Evolutionary conservation across 768 basidiomycete species (phyloP), one percentile per base, ranked within the genome.

Genomic region (Suillus americanus): DNA sequence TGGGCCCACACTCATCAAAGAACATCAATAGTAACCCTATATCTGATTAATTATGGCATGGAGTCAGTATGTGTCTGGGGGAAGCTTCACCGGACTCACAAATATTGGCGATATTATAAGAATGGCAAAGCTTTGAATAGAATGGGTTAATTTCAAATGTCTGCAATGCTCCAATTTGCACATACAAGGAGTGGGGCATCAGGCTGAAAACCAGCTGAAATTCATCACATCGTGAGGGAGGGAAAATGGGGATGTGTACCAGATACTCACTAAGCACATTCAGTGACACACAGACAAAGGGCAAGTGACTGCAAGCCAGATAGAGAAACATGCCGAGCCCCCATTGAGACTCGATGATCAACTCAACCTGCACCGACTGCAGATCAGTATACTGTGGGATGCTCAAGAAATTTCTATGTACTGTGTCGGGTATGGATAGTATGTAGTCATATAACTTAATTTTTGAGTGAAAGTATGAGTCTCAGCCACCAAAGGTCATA

Each of bases 281-380:
- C 55, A 38, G 13, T 16, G 13, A 23, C 37, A 56, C 3, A 14
- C 14, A 38, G 37, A 1, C 14, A 56, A 56, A 56, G 7, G 37
- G 55, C 37, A 56, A 25, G 37, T 56, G 37, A 20, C 37, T 25
- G 23, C 23, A 38, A 23, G 30, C 7, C 23, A 56, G 23, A 56
- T 56, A 56, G 6, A 56, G 35, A 23, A 56, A 14, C 3, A 4
- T 38, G 13, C 37, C 23, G 14, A 56, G n/a, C 23, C 55, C 37
- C 55, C 35, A 38, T 56, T 13, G 37, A 38, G 55, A 56, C 68
- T 83, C 88, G 67, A 92, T 74, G 14, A 48, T 48, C 12, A 7
- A 48, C n/a, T 13, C n/a, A 0, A 54, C 85, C 46, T 48, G 5
- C 12, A 25, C 12, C 12, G 2, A 23, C 23, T 48, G 23, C 23